These are phyloP conservation scores for Teratosphaeriaceae sp. DNA, from an alignment of 2,329 filamentous ascomycete genomes.

Conservation along the genomic window DNA sequence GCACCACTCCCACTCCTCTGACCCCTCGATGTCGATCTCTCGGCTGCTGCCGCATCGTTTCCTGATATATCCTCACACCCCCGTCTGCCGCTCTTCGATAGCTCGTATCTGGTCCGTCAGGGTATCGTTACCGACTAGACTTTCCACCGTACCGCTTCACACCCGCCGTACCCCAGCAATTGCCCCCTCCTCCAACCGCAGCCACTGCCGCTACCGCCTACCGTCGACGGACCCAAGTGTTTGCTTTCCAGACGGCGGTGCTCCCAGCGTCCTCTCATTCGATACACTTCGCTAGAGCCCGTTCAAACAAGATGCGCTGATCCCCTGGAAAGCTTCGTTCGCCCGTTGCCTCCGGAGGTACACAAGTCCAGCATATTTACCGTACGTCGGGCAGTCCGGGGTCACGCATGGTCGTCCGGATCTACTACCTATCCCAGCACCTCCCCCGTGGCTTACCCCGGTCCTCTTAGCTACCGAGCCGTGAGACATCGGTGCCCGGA, in stretches of 20 bases:
- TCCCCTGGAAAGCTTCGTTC: background rate
- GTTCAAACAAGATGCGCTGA: background rate
- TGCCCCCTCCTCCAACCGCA: background rate
- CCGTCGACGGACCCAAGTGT: too few relatives aligned
- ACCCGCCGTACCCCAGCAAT: too few relatives aligned
- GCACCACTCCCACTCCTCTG: background rate
- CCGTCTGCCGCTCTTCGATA: background rate
- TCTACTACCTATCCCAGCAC: background rate
- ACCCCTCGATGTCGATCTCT: too few relatives aligned
- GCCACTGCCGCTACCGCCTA: background rate
- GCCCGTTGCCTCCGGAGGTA: background rate
- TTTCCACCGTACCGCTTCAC: background rate
- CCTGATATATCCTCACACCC: background rate
- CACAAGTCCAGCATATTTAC: background rate
- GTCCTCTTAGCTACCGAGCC: background rate
- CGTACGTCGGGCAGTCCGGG: background rate
- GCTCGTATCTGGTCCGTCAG: background rate
- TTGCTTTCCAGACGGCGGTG: too few relatives aligned
- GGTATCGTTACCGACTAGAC: background rate
- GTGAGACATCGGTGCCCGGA: background rate
- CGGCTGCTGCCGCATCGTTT: too few relatives aligned
- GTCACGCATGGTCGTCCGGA: background rate
- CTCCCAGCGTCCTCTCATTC: too few relatives aligned
- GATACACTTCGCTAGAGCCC: background rate
- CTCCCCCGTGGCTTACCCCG: background rate